Conservation (phyloP, 352 stramenopile species). For the Salisapilia sapeloensis region DNA sequence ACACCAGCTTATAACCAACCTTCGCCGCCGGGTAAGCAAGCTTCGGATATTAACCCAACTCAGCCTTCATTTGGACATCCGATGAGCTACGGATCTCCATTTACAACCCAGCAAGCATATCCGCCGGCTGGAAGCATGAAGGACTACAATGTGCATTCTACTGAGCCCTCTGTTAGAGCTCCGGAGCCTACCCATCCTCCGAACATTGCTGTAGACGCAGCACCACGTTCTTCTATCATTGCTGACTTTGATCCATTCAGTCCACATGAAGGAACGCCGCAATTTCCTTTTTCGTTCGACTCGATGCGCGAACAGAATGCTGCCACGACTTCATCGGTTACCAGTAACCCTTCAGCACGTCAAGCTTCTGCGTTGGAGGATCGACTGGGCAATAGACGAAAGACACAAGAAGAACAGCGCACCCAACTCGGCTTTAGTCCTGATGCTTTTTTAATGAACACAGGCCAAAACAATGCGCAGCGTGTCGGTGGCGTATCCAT, state of each 20-base stretch:
- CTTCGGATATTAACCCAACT: no score
- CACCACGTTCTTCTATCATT: constrained; percentile 32
- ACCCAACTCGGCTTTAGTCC: constrained; percentile 36
- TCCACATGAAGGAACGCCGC: constrained; percentile 28
- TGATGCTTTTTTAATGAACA: constrained; percentile 12
- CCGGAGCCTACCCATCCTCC: neutral
- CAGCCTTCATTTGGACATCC: no score
- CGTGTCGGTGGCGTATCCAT: neutral
- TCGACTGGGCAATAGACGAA: constrained; percentile 21
- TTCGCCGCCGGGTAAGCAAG: no score
- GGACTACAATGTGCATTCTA: no score
- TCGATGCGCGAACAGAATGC: no score
- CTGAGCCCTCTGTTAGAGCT: no score
- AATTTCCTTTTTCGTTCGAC: constrained; percentile 21
- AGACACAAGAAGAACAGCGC: constrained; percentile 46
- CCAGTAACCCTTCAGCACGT: constrained; percentile 1
- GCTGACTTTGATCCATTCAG: constrained; percentile 64
- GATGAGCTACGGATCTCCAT: no score
- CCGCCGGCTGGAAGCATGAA: no score
- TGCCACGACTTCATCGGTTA: constrained; percentile 5
- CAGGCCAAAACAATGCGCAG: neutral
- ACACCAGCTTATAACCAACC: no score
- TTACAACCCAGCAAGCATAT: no score
- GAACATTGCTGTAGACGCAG: neutral
- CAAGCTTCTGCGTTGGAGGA: constrained; percentile 24